Evolutionary conservation across 2,329 filamentous ascomycete genomes (phyloP).

Genomic region (Cladosporium sp.): DNA sequence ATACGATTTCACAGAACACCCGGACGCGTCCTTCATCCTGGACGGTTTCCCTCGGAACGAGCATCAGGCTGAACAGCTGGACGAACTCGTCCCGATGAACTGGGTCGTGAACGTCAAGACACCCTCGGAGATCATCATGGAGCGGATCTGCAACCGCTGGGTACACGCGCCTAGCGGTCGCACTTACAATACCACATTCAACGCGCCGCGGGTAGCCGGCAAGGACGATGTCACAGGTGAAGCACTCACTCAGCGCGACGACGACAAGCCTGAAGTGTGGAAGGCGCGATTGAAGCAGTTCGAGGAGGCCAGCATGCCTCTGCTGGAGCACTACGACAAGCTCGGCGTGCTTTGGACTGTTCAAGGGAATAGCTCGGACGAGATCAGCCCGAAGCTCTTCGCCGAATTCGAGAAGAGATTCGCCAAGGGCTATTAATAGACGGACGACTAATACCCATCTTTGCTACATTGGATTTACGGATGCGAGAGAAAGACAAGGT

Average conservation of each 20-base stretch:
- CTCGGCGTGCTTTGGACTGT: constrained; percentile 83
- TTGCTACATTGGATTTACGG: no score
- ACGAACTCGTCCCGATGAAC: constrained; percentile 85
- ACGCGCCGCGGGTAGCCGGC: constrained; percentile 72
- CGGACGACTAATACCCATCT: neutral
- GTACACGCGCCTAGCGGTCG: constrained; percentile 85
- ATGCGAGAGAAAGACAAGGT: no score
- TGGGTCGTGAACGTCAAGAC: constrained; percentile 83
- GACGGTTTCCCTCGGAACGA: constrained; percentile 93
- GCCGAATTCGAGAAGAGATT: constrained; percentile 77
- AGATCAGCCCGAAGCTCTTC: constrained; percentile 88
- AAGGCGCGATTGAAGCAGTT: constrained; percentile 74
- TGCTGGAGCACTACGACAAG: constrained; percentile 82
- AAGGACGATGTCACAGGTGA: constrained; percentile 90
- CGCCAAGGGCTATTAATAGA: constrained; percentile 15
- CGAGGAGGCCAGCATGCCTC: constrained; percentile 73
- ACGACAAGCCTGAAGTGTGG: constrained; percentile 86
- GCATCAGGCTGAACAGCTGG: constrained; percentile 68
- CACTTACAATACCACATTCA: constrained; percentile 93
- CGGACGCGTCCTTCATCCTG: constrained; percentile 82
- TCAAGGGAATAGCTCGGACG: constrained; percentile 81
- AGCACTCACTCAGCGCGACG: constrained; percentile 68
- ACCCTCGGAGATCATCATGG: constrained; percentile 76
- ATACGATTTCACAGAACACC: constrained; percentile 55
- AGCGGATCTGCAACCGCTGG: constrained; percentile 87